A percentile compares a stretch with the other conserved stretches of the same genome.
These are phyloP conservation scores for Erythrophleum fordii DNA, from an alignment of 306 rosid species.

Conservation along the genomic window DNA sequence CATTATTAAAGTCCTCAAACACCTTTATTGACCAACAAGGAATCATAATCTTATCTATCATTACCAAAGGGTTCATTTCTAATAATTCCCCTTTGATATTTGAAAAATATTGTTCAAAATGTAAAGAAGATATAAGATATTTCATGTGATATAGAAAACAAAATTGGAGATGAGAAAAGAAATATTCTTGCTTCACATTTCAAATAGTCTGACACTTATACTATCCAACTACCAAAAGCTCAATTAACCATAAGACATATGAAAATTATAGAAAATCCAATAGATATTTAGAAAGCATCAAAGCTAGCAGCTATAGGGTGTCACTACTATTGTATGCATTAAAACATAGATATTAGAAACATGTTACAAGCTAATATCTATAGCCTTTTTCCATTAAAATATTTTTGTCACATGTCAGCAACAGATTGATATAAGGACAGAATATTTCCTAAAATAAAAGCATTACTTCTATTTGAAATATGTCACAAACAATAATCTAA, in stretches of 20 bases:
- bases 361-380: not conserved
- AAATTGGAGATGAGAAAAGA: not conserved
- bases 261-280: not conserved
- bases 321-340: not conserved
- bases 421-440: not conserved
- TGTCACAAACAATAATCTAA: no score
- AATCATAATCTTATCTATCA: not conserved
- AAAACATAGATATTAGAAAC: not conserved
- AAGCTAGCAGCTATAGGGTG: not conserved
- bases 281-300: not conserved
- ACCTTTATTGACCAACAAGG: not conserved
- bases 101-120: not conserved
- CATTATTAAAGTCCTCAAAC: not conserved
- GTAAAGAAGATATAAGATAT: not conserved
- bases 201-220: not conserved
- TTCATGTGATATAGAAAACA: not conserved
- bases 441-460: not conserved
- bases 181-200: conserved; percentile 1
- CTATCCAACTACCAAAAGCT: not conserved
- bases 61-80: no score
- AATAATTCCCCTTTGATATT: not conserved
- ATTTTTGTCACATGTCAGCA: not conserved
- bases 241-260: not conserved
- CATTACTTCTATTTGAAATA: no score
- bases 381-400: not conserved